Evolutionary conservation across 2,329 filamentous ascomycete species (phyloP).

Genomic region (Penicillium oxalicum): DNA sequence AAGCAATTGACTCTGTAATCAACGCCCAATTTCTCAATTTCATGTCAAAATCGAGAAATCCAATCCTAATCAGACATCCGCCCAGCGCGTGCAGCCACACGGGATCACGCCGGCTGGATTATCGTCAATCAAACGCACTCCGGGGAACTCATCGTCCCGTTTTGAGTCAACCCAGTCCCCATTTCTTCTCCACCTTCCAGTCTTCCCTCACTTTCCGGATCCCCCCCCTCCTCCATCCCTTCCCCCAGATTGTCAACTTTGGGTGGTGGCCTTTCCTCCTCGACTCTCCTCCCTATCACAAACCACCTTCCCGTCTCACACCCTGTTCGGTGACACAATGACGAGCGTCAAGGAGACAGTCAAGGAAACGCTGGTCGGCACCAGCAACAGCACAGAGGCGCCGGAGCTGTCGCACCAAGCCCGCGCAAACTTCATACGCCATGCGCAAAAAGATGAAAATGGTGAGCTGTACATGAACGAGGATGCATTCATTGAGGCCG

Average conservation of each 20-base stretch:
- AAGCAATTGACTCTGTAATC: neutral
- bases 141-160: conserved; percentile 14
- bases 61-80: neutral
- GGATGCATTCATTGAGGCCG: conserved; percentile 83
- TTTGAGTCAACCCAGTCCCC: conserved; percentile 18
- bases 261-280: conserved; percentile 12
- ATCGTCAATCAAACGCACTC: conserved; percentile 4
- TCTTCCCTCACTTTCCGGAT: conserved; percentile 2
- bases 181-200: conserved; percentile 16
- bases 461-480: conserved; percentile 76
- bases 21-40: neutral
- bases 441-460: conserved; percentile 69
- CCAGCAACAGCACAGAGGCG: conserved; percentile 38
- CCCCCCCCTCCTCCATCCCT: conserved; percentile 8
- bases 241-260: conserved; percentile 10
- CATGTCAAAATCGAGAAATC: neutral
- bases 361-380: conserved; percentile 72
- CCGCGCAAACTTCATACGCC: conserved; percentile 66
- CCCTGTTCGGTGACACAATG: conserved; percentile 31
- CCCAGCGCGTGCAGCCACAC: neutral
- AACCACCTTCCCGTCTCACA: conserved; percentile 1
- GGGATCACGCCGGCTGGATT: conserved; percentile 1
- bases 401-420: conserved; percentile 66
- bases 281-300: neutral
- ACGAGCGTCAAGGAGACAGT: conserved; percentile 60